Conservation (phyloP, 2,329 filamentous ascomycete genomes). For the Nothopassalora personata region DNA sequence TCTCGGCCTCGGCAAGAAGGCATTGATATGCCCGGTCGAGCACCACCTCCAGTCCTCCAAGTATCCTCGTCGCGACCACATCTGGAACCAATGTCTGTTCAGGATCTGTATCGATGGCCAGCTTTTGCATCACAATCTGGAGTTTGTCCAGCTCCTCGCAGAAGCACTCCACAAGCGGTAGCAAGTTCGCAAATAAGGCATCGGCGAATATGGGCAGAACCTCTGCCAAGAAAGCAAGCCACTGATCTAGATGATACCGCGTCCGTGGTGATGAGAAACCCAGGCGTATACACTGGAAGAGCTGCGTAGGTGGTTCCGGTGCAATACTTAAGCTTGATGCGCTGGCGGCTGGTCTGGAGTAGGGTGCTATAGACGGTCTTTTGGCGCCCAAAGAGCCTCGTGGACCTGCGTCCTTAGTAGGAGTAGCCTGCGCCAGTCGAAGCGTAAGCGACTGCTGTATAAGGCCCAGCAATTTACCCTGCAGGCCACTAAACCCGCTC, state of each 20-base stretch:
- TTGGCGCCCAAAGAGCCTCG: conserved; percentile 9
- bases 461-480: conserved; percentile 65
- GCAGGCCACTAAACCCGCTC: conserved; percentile 17
- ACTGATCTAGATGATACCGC: conserved; percentile 77
- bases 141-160: conserved; percentile 70
- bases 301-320: conserved; percentile 56
- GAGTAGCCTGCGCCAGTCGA: conserved; percentile 8
- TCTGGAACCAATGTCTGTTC: conserved; percentile 21
- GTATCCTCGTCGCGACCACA: conserved; percentile 41
- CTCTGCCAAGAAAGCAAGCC: conserved; percentile 79
- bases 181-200: conserved; percentile 80
- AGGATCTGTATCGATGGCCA: conserved; percentile 45
- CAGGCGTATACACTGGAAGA: conserved; percentile 79
- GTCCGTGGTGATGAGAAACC: conserved; percentile 72
- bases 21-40: conserved; percentile 82
- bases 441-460: conserved; percentile 69
- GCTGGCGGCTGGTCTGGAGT: conserved; percentile 5
- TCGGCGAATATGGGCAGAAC: conserved; percentile 79
- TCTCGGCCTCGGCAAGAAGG: conserved; percentile 69
- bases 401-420: background rate
- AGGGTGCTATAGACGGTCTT: background rate
- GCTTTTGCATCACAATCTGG: conserved; percentile 64
- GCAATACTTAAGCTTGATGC: background rate
- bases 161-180: conserved; percentile 85
- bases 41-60: conserved; percentile 90